Base-by-base conservation (phyloP, 495 filamentous ascomycete genomes). In the Chaetomium cochliodes region DNA sequence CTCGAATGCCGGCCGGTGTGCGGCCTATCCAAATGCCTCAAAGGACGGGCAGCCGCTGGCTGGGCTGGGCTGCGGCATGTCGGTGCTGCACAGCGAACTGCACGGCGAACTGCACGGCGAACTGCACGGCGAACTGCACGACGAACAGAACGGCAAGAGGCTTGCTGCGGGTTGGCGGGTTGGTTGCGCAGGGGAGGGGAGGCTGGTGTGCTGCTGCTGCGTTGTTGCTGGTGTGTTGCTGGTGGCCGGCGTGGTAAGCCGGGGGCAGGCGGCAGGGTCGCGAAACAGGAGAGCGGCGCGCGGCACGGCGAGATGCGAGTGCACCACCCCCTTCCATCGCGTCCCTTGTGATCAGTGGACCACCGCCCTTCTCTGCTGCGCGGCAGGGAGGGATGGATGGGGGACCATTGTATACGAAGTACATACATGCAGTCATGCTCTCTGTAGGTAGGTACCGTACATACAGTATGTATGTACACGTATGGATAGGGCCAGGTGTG, bases 61-160 rank as follows among this genome's bases (percentile, higher is more conserved):
- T 20, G 53, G 53, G 53, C n/a, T 44, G 41, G 30, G 11, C 20
- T 37, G 37, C 39, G 26, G 47, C 30, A 57, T 58, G 28, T n/a
- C 25, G 60, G 28, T 55, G 51, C 47, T 58, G 47, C 33, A 37
- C 33, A 8, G 33, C 33, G 33, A 37, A 37, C 53, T 63, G 65
- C 65, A 63, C 8, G 60, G 28, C 54, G 60, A 54, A 22, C 59
- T 63, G 59, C 55, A 58, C 33, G 65, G 65, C 65, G 52, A 49
- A n/a, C 47, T 58, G 47, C 33, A 37, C 33, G 33, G 33, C 33
- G 33, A 37, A 37, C 53, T 63, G 65, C 65, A 63, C 8, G 60
- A 41, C 54, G 60, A 54, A 22, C 59, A 66, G 59, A 61, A 58
- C 33, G 65, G 65, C 65, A 58, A 49, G 62, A 58, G 62, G 47